phyloP scores from a whole-genome alignment of 2,329 filamentous ascomycete species.

The Beauveria caledonica region DNA sequence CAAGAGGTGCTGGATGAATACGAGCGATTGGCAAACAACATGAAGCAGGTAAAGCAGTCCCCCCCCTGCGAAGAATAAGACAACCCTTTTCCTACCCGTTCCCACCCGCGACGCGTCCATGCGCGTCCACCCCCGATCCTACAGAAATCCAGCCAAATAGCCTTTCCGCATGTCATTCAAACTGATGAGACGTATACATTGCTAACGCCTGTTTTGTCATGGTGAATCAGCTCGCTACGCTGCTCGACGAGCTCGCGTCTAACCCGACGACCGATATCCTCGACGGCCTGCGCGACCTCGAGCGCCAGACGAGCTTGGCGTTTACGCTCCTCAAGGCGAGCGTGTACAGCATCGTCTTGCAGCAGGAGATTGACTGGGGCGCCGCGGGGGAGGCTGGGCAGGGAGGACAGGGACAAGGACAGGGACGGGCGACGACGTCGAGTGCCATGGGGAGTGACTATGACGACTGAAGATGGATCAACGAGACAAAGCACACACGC shows the following conservation, averaged over 20 bases:
- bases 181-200: too few species aligned
- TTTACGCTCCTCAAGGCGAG: conserved; percentile 96
- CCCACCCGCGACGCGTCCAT: not conserved
- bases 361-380: conserved; percentile 85
- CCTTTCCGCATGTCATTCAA: too few species aligned
- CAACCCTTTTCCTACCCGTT: too few species aligned
- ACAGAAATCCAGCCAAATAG: too few species aligned
- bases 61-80: too few species aligned
- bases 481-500: not conserved
- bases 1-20: conserved; percentile 96
- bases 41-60: conserved; percentile 62
- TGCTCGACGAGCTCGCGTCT: conserved; percentile 56
- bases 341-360: conserved; percentile 96
- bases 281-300: conserved; percentile 77
- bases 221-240: conserved; percentile 43
- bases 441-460: conserved; percentile 6
- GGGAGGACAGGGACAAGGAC: conserved; percentile 19
- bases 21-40: conserved; percentile 74
- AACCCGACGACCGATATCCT: conserved; percentile 74
- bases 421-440: not conserved
- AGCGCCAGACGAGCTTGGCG: conserved; percentile 89
- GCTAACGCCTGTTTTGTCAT: too few species aligned
- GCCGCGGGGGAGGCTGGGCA: conserved; percentile 35
- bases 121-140: not conserved
- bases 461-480: not conserved